Evolutionary conservation across 306 rosid genomes (phyloP), one percentile per base, ranked within the genome.

Genomic region (Vigna nakashimae): DNA sequence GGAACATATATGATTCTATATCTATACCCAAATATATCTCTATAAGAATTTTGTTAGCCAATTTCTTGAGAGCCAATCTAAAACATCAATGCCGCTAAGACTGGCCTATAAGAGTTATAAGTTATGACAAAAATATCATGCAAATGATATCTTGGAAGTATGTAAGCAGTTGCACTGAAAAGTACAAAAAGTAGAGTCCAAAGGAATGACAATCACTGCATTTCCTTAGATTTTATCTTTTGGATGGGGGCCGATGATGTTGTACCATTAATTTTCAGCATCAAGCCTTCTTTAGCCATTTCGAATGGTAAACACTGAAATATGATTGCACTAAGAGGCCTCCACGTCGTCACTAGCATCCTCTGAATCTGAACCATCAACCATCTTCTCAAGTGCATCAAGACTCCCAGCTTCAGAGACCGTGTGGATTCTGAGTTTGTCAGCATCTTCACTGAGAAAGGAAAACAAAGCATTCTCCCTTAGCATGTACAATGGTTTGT

Each of bases 301-400:
- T 32, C 14, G 5, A 24, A 70, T 42, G 50, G 79, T 40, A 46
- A 60, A 62, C 40, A 46, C 17, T 26, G 50, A n/a, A 20, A 11
- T 36, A 48, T 64, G 81, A 74, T 70, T 49, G 79, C 55, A 77
- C 84, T 81, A 87, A 82, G 83, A 59, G 70, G 80, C 71, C 74
- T 75, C 78, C 26, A 46, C 83, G 57, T 78, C 82, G 9, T 78
- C 82, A 13, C 70, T 72, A 63, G 89, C 78, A 80, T 83, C 90
- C 75, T 88, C 93, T 45, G 89, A 74, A 82, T 92, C 97, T 65
- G 91, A 88, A 83, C 28, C 80, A 15, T 88, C 96, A 59, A 83
- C 88, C 98, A 92, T 91, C 77, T 87, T 88, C 84, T 95, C 90
- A 50, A 95, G 95, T 8, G 87, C 84, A 69, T 91, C 97, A 56